Evolutionary conservation across 805 yeast species (phyloP).

Genomic region (Hanseniaspora valbyensis): DNA sequence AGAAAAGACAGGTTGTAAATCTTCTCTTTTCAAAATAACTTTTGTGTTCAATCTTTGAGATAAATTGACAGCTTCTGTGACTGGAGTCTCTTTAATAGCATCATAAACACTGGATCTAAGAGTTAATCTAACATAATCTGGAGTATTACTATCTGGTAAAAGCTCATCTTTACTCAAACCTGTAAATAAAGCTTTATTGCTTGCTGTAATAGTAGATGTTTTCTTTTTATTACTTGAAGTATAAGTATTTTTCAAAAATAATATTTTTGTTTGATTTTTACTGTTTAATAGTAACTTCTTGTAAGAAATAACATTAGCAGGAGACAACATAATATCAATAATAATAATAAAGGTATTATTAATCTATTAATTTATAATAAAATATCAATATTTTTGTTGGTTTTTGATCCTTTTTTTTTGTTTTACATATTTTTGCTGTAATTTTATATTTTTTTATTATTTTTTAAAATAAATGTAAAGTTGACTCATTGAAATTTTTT

Average conservation of each 20-base stretch:
- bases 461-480: too few species aligned
- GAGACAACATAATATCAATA: not conserved
- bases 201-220: not conserved
- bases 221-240: not conserved
- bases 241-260: not conserved
- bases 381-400: too few species aligned
- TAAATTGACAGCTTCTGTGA: conserved; percentile 61
- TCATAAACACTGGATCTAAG: conserved; percentile 90
- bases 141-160: conserved; percentile 46
- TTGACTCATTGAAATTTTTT: too few species aligned
- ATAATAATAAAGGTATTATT: too few species aligned
- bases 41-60: conserved; percentile 67
- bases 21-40: conserved; percentile 79
- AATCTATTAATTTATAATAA: not conserved
- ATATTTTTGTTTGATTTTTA: not conserved
- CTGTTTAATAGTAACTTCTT: not conserved
- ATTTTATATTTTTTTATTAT: too few species aligned
- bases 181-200: conserved; percentile 21
- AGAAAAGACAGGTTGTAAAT: conserved; percentile 84
- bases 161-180: conserved; percentile 38
- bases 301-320: not conserved
- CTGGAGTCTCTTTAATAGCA: conserved; percentile 82
- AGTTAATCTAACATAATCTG: conserved; percentile 88
- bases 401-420: too few species aligned
- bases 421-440: not conserved